A percentile compares a stretch with the other conserved stretches of the same genome.
phyloP scores from a whole-genome alignment of 148 eudicot species.

The Rhododendron ovatum region DNA sequence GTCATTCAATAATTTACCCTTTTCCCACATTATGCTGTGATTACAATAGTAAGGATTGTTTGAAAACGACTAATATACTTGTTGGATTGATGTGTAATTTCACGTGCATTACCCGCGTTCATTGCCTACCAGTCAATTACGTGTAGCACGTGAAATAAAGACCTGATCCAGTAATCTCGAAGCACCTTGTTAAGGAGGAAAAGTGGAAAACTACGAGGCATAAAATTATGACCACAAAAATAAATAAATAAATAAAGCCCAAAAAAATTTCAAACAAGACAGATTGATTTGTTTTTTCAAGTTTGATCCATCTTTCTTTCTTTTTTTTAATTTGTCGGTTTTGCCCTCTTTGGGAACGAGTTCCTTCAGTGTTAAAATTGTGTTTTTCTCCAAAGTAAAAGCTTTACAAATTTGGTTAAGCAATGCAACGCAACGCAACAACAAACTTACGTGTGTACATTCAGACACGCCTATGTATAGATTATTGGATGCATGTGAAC shows the following conservation, averaged over 20 bases:
- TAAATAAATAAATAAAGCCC: too few relatives aligned
- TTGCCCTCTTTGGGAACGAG: neutral
- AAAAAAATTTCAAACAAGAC: too few relatives aligned
- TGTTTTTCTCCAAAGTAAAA: neutral
- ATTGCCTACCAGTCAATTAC: neutral
- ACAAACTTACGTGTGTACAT: neutral
- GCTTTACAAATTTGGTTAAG: neutral
- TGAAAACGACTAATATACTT: neutral
- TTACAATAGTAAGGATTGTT: too few relatives aligned
- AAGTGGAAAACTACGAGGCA: neutral
- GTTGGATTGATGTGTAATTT: neutral
- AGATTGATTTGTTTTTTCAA: too few relatives aligned
- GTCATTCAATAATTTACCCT: too few relatives aligned
- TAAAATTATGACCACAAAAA: too few relatives aligned
- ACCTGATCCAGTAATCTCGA: neutral
- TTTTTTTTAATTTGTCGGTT: too few relatives aligned
- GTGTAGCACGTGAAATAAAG: neutral
- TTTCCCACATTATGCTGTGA: too few relatives aligned
- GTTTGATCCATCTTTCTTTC: neutral
- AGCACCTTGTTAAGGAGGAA: neutral
- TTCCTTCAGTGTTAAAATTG: too few relatives aligned
- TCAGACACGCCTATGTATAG: too few relatives aligned
- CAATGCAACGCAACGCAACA: neutral
- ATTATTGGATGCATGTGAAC: too few relatives aligned
- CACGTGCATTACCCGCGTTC: neutral